Evolutionary conservation across 2,329 filamentous ascomycete species (phyloP).

Genomic region (Beauveria caledonica): DNA sequence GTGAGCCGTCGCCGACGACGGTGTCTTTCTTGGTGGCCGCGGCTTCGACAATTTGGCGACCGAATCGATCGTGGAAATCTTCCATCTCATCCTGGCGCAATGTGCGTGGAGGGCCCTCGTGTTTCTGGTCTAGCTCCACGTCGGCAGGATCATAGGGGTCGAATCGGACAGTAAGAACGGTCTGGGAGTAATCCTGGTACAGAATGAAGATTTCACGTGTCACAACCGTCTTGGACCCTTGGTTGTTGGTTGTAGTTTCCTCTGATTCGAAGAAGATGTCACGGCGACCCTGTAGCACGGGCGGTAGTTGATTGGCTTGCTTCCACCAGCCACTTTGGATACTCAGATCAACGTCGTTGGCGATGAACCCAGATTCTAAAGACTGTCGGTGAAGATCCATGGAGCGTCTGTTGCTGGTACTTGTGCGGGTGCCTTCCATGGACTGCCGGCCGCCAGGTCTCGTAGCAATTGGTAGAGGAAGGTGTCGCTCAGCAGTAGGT

Average conservation of each 20-base stretch:
- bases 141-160: constrained; percentile 67
- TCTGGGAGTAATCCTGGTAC: constrained; percentile 95
- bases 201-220: constrained; percentile 81
- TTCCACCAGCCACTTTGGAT: constrained; percentile 79
- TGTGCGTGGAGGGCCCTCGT: constrained; percentile 72
- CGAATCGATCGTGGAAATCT: constrained; percentile 71
- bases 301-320: constrained; percentile 69
- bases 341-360: constrained; percentile 75
- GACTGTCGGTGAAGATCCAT: constrained; percentile 69
- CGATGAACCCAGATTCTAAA: constrained; percentile 75
- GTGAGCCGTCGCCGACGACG: constrained; percentile 75
- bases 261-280: constrained; percentile 80
- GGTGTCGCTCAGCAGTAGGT: constrained; percentile 36
- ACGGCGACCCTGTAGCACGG: constrained; percentile 70
- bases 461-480: constrained; percentile 27
- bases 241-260: constrained; percentile 61
- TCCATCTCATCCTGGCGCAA: constrained; percentile 92
- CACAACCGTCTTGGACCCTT: constrained; percentile 61
- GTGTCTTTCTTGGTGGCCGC: constrained; percentile 66
- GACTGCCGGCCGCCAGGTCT: constrained; percentile 24
- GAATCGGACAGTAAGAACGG: constrained; percentile 72
- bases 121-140: constrained; percentile 71
- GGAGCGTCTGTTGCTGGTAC: constrained; percentile 46
- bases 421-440: constrained; percentile 29
- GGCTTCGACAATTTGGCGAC: constrained; percentile 65